phyloP scores from a whole-genome alignment of 345 rosid species.

The Citropsis articulata region DNA sequence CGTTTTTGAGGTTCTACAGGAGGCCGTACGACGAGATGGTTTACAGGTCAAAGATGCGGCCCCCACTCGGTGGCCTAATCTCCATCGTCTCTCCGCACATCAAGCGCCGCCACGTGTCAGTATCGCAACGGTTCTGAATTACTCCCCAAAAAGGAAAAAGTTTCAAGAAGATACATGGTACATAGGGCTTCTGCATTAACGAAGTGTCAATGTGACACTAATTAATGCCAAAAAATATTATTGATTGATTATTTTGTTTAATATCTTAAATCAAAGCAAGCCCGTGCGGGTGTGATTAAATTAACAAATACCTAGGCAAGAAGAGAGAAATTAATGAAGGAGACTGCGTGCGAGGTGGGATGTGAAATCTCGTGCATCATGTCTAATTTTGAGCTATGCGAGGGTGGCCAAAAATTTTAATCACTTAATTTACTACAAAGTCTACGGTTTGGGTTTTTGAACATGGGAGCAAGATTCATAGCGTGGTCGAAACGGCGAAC shows the following conservation, averaged over 20 bases:
- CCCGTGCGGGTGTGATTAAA: slow-evolving; percentile 20
- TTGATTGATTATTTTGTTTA: slow-evolving; percentile 29
- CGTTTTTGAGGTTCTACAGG: slow-evolving; percentile 66
- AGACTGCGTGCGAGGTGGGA: slow-evolving; percentile 66
- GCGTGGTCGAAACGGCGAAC: slow-evolving; percentile 89
- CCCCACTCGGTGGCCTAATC: slow-evolving; percentile 85
- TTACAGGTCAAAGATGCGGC: slow-evolving; percentile 82
- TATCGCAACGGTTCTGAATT: slow-evolving; percentile 78
- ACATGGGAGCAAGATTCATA: slow-evolving; percentile 36
- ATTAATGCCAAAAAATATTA: slow-evolving; percentile 18
- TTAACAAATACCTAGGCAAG: background rate
- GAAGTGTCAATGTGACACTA: slow-evolving; percentile 15
- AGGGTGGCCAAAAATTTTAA: background rate
- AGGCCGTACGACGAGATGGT: slow-evolving; percentile 93
- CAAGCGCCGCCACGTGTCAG: slow-evolving; percentile 75
- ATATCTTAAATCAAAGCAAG: background rate
- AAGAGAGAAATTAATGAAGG: slow-evolving; percentile 7
- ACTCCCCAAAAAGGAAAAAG: background rate
- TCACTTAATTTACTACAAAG: slow-evolving; percentile 1
- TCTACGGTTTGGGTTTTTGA: slow-evolving; percentile 30
- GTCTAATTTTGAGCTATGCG: slow-evolving; percentile 20
- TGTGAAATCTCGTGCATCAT: slow-evolving; percentile 50
- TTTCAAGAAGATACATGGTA: slow-evolving; percentile 14
- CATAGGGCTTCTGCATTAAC: slow-evolving; percentile 17
- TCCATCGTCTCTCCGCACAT: slow-evolving; percentile 74